Evolutionary conservation across 2,329 filamentous ascomycete genomes (phyloP).

Genomic region (Colletotrichum navitas): DNA sequence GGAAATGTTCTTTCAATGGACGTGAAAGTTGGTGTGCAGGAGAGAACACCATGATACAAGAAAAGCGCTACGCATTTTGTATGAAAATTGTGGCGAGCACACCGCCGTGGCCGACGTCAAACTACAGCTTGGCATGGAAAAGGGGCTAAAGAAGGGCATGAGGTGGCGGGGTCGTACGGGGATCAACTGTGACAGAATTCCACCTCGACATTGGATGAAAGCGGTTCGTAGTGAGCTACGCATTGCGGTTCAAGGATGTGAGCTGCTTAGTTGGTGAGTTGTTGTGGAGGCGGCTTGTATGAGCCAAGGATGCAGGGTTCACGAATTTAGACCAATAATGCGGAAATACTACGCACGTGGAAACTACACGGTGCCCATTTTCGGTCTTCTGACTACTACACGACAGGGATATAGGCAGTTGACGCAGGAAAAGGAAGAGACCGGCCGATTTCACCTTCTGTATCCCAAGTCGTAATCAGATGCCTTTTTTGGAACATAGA

Average conservation of each 20-base stretch:
- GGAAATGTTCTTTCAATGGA: neutral
- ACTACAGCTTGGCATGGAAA: neutral
- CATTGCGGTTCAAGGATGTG: neutral
- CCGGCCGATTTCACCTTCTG: neutral
- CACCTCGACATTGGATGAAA: conserved; percentile 4
- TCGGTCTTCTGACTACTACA: neutral
- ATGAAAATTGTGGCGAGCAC: neutral
- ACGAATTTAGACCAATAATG: conserved; percentile 5
- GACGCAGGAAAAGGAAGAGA: neutral
- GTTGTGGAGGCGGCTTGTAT: neutral
- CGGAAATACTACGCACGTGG: conserved; percentile 6
- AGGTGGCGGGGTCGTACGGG: conserved; percentile 1
- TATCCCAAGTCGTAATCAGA: neutral
- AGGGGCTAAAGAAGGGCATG: neutral
- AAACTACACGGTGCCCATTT: neutral
- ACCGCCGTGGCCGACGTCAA: conserved; percentile 1
- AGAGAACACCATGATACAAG: no score
- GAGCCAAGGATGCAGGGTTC: conserved; percentile 17
- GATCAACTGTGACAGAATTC: neutral
- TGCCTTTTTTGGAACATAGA: neutral
- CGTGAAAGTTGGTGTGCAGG: no score
- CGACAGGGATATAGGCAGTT: neutral
- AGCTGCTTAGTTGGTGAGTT: neutral
- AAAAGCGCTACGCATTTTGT: conserved; percentile 10
- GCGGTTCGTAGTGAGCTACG: neutral